Conservation (phyloP, 148 eudicot species). For the Vaccinium macrocarpon region DNA sequence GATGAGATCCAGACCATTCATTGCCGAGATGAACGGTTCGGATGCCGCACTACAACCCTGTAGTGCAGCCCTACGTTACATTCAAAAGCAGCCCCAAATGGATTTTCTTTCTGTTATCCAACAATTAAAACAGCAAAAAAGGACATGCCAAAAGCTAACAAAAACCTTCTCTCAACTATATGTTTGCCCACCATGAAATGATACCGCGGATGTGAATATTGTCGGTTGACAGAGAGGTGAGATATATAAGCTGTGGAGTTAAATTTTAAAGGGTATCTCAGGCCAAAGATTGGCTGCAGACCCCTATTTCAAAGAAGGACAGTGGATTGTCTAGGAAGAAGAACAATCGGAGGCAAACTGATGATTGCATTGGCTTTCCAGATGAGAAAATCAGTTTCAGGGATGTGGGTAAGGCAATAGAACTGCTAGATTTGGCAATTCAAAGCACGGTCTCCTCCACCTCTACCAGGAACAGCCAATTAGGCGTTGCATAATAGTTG, state of each 20-base stretch:
- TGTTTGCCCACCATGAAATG: not conserved
- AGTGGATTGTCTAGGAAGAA: slow-evolving; percentile 15
- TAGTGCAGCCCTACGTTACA: too few species aligned
- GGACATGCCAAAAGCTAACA: not conserved
- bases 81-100: not conserved
- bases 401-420: slow-evolving; percentile 14
- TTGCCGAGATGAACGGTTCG: too few species aligned
- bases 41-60: too few species aligned
- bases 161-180: not conserved
- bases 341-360: slow-evolving; percentile 11
- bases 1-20: too few species aligned
- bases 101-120: not conserved
- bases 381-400: slow-evolving; percentile 17
- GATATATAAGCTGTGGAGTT: slow-evolving; percentile 13
- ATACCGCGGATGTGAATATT: not conserved
- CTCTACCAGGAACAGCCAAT: not conserved
- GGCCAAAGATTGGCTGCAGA: slow-evolving; percentile 20
- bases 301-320: slow-evolving; percentile 20
- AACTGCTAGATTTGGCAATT: slow-evolving; percentile 20
- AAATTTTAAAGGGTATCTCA: not conserved
- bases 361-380: slow-evolving; percentile 10
- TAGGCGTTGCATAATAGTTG: slow-evolving; percentile 24
- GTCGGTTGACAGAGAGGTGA: not conserved
- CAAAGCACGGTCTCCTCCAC: slow-evolving; percentile 12
- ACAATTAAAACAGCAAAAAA: not conserved